These are phyloP conservation scores for Nicotiana sylvestris DNA, from an alignment of 257 asterid species.

Conservation along the genomic window DNA sequence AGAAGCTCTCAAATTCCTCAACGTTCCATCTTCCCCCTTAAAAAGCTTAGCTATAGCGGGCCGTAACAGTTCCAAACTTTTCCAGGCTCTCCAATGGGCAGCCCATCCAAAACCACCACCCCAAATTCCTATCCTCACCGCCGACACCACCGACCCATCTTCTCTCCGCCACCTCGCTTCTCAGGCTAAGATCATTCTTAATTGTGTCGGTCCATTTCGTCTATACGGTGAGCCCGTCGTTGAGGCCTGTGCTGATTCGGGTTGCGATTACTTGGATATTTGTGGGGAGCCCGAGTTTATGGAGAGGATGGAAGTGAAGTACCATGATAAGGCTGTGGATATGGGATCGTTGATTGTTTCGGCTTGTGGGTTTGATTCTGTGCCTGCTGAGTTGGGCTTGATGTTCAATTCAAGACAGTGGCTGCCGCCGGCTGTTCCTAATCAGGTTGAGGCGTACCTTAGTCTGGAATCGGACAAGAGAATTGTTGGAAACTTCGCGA, in stretches of 20 bases:
- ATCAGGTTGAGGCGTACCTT: constrained; percentile 76
- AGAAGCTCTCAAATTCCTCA: constrained; percentile 80
- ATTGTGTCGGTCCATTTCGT: constrained; percentile 88
- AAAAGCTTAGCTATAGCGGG: constrained; percentile 75
- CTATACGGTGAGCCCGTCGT: constrained; percentile 84
- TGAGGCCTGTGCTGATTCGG: constrained; percentile 61
- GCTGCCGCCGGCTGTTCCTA: constrained; percentile 48
- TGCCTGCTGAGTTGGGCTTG: constrained; percentile 87
- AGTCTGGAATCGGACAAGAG: constrained; percentile 70
- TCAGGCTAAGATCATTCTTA: constrained; percentile 50
- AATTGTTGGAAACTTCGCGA: constrained; percentile 58
- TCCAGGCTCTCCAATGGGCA: constrained; percentile 80
- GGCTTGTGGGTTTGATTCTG: constrained; percentile 84
- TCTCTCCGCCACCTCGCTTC: constrained; percentile 62
- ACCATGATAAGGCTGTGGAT: constrained; percentile 59
- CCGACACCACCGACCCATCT: constrained; percentile 57
- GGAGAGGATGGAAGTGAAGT: constrained; percentile 70
- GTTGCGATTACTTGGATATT: constrained; percentile 83
- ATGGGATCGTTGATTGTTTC: constrained; percentile 62
- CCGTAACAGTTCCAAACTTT: constrained; percentile 52
- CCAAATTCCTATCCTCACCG: constrained; percentile 56
- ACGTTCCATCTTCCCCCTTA: constrained; percentile 61
- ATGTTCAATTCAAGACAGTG: constrained; percentile 62
- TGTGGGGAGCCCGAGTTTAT: constrained; percentile 90
- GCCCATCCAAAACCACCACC: constrained; percentile 44